A percentile compares a stretch with the other conserved stretches of the same genome.
phyloP scores from a whole-genome alignment of 495 filamentous ascomycete species.

The Penicillium taxi region DNA sequence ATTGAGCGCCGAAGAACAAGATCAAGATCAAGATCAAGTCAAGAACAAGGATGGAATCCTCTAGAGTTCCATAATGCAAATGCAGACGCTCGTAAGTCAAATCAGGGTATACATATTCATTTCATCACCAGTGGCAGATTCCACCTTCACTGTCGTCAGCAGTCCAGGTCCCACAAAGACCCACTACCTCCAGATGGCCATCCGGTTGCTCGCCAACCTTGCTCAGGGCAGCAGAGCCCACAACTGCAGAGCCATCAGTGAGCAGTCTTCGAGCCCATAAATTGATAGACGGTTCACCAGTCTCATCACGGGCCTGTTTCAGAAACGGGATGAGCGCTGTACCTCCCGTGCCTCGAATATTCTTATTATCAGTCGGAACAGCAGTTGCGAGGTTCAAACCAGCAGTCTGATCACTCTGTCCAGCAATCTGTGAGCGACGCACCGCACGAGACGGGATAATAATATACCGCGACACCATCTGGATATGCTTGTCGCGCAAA shows the following conservation, averaged over 20 bases:
- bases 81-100: conserved; percentile 12
- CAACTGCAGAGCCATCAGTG: conserved; percentile 44
- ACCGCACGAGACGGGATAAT: conserved; percentile 57
- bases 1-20: too few species aligned
- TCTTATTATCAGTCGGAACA: conserved; percentile 39
- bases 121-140: conserved; percentile 54
- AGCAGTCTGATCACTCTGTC: conserved; percentile 35
- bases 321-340: conserved; percentile 89
- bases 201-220: conserved; percentile 59
- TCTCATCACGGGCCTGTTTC: conserved; percentile 93
- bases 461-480: conserved; percentile 94
- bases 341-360: conserved; percentile 82
- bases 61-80: conserved; percentile 13
- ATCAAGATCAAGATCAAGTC: too few species aligned
- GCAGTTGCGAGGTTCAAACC: conserved; percentile 61
- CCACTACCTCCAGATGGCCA: conserved; percentile 61
- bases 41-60: too few species aligned
- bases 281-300: conserved; percentile 82
- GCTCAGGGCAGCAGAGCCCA: conserved; percentile 42
- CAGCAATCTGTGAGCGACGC: conserved; percentile 30
- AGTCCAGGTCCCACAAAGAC: conserved; percentile 77
- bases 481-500: conserved; percentile 90
- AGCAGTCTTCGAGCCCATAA: conserved; percentile 71
- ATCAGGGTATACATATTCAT: neutral
- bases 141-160: conserved; percentile 77